Evolutionary conservation across 805 yeast genomes (phyloP).

Genomic region (Starmerella sirachaensis): DNA sequence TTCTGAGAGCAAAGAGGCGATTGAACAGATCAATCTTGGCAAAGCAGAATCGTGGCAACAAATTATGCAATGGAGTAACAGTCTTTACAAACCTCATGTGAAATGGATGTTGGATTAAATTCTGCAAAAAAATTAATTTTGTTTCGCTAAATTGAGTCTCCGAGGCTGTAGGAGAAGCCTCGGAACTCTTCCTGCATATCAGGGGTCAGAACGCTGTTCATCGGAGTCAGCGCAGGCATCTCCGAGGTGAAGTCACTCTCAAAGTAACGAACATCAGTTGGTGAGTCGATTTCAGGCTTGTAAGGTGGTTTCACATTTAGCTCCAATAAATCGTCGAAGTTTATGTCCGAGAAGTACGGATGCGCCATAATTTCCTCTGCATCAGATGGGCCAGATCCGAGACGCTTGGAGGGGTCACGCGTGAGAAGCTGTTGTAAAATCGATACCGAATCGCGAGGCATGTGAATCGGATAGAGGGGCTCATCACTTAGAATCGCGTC

Average conservation of each 20-base stretch:
- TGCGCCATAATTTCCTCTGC: constrained; percentile 93
- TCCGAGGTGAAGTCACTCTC: constrained; percentile 92
- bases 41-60: background rate
- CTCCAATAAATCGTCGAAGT: constrained; percentile 73
- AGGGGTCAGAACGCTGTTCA: constrained; percentile 72
- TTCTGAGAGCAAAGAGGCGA: background rate
- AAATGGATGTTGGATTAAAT: background rate
- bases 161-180: constrained; percentile 67
- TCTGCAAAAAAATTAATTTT: too few species aligned
- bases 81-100: too few species aligned
- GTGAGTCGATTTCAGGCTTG: constrained; percentile 73
- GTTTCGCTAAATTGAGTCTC: constrained; percentile 25
- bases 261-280: constrained; percentile 84
- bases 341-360: constrained; percentile 79
- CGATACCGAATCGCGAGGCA: constrained; percentile 94
- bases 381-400: constrained; percentile 80
- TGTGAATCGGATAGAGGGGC: constrained; percentile 89
- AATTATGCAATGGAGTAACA: background rate
- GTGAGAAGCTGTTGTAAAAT: constrained; percentile 82
- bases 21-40: background rate
- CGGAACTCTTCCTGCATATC: constrained; percentile 93
- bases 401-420: constrained; percentile 71
- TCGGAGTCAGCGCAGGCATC: constrained; percentile 89
- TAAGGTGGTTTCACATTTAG: constrained; percentile 76
- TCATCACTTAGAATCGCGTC: constrained; percentile 94